Evolutionary conservation across 179 eudicot genomes (phyloP), one percentile per base, ranked within the genome.

Genomic region (Camellia oleifera): DNA sequence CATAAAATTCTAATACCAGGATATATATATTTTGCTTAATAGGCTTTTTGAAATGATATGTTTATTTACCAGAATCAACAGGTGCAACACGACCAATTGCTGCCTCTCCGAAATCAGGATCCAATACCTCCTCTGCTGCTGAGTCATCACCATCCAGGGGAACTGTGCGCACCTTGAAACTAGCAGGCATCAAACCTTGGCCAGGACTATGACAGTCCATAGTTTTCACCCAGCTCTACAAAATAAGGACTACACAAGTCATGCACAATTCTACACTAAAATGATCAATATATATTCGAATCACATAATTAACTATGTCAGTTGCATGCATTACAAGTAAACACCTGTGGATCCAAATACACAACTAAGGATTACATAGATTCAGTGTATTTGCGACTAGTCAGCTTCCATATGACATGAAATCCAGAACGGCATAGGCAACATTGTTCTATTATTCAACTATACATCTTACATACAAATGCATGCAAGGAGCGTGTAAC

Each of bases 51-150:
- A 53, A 32, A 2, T 23, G 46, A 56, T 0, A 26, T 23, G 15
- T 42, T 54, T 60, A 80, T 82, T 72, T 74, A 91, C 97, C 97
- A 79, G 93, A 93, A 81, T 93, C 97, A 78, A 93, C 93, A 0
- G 97, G 97, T 66, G 97, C 97, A 73, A 93, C 97, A 80, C 97
- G 97, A 26, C 97, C 97, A 69, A 93, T 93, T 45, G 97, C 97
- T 52, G 97, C 90, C 86, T 93, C 97, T 15, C 97, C 95, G 84
- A 93, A 93, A 72, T 93, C 97, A 2, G 97, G 94, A 83, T 93
- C 97, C 78, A 93, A 82, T 50, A 90, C 86, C 26, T 93, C 95
- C 84, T 90, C 94, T 20, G 89, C 88, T 20, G 84, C 85, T 81
- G 86, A 68, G 40, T 87, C 90, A 76, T 91, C 89, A 60, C 87